Conservation (phyloP, 2,329 filamentous ascomycete species). For the Chalara sp. region DNA sequence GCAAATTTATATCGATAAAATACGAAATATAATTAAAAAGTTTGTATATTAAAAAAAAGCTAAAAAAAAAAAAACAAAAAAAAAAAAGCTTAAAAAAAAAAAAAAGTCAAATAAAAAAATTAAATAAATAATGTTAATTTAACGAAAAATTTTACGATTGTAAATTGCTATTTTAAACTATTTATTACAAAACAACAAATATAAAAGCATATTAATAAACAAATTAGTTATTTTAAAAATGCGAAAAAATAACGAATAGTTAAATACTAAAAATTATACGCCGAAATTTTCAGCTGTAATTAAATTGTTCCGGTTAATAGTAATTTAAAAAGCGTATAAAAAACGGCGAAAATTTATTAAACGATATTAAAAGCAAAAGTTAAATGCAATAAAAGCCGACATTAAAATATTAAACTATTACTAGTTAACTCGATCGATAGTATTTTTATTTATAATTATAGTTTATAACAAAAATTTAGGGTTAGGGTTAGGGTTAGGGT, state of each 20-base stretch:
- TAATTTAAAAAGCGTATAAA: constrained; percentile 1
- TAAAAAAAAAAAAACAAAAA: neutral
- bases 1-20: neutral
- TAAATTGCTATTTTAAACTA: constrained; percentile 3
- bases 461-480: neutral
- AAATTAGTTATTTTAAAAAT: neutral
- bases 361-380: neutral
- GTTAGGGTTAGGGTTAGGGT: too few relatives aligned
- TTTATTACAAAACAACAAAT: constrained; percentile 3
- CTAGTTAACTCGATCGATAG: neutral
- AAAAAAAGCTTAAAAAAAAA: neutral
- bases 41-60: neutral
- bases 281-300: constrained; percentile 3
- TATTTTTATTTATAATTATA: neutral
- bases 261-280: constrained; percentile 4
- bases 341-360: neutral
- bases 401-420: neutral
- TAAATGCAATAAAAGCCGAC: neutral
- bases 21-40: neutral
- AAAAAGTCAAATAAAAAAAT: neutral
- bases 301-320: constrained; percentile 2
- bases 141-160: neutral
- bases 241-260: neutral
- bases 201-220: constrained; percentile 2
- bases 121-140: neutral